These are phyloP conservation scores for Yueomyces sp. DNA, from an alignment of 805 yeast genomes.

Conservation along the genomic window DNA sequence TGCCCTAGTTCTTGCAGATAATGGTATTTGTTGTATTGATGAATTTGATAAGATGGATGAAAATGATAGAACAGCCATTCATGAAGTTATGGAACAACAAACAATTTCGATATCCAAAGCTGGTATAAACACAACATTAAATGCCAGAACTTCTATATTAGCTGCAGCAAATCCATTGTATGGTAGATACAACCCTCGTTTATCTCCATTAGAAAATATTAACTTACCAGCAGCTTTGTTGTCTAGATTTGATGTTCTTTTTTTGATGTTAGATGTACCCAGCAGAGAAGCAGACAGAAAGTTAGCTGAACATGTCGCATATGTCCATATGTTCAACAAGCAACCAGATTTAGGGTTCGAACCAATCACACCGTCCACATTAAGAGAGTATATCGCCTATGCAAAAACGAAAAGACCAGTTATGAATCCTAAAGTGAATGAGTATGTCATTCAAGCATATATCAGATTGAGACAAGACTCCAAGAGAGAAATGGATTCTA, in stretches of 20 bases:
- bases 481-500: slow-evolving; percentile 60
- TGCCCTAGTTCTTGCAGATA: slow-evolving; percentile 91
- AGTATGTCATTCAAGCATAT: slow-evolving; percentile 73
- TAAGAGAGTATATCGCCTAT: slow-evolving; percentile 76
- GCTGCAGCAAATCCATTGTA: slow-evolving; percentile 98
- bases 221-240: slow-evolving; percentile 92
- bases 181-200: slow-evolving; percentile 82
- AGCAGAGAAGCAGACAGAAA: slow-evolving; percentile 65
- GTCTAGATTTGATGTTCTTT: slow-evolving; percentile 87
- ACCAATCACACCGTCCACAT: slow-evolving; percentile 65
- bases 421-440: slow-evolving; percentile 72
- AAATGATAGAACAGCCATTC: slow-evolving; percentile 90
- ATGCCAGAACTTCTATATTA: slow-evolving; percentile 86
- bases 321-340: slow-evolving; percentile 82
- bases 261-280: slow-evolving; percentile 77
- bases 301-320: slow-evolving; percentile 88
- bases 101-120: slow-evolving; percentile 96
- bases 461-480: slow-evolving; percentile 89
- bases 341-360: slow-evolving; percentile 70
- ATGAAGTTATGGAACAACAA: slow-evolving; percentile 99
- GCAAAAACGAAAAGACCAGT: slow-evolving; percentile 81
- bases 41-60: slow-evolving; percentile 99
- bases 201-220: slow-evolving; percentile 90
- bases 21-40: slow-evolving; percentile 97
- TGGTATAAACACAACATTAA: slow-evolving; percentile 89